phyloP scores from a whole-genome alignment of 495 filamentous ascomycete species.

The Bryoglossum gracile region DNA sequence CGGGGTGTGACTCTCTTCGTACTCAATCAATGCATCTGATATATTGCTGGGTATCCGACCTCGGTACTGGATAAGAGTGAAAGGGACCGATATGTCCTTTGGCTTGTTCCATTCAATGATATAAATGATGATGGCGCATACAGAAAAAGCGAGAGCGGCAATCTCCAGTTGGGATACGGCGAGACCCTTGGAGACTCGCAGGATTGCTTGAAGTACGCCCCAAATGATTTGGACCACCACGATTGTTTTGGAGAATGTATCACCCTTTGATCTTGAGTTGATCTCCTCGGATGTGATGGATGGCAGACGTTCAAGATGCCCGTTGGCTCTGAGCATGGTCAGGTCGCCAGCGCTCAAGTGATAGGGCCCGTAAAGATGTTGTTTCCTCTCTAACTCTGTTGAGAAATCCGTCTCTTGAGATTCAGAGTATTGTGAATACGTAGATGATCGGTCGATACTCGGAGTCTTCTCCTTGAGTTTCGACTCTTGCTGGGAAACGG shows the following conservation, averaged over 20 bases:
- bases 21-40: not conserved
- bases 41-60: not conserved
- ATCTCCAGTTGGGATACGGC: constrained; percentile 29
- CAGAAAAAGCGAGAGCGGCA: constrained; percentile 25
- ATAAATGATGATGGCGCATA: constrained; percentile 24
- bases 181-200: constrained; percentile 18
- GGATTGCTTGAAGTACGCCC: constrained; percentile 25
- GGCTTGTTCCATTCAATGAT: constrained; percentile 12
- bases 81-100: not conserved
- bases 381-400: too few relatives aligned
- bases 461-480: too few relatives aligned
- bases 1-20: not conserved
- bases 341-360: not conserved
- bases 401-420: too few relatives aligned
- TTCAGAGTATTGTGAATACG: too few relatives aligned
- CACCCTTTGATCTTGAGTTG: constrained; percentile 31
- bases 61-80: not conserved
- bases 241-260: constrained; percentile 25
- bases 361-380: not conserved
- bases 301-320: not conserved
- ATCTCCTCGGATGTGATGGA: constrained; percentile 25
- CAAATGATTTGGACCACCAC: constrained; percentile 28
- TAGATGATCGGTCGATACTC: too few relatives aligned
- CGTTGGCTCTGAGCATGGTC: not conserved
- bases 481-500: too few relatives aligned